These are phyloP conservation scores for Xylariaceae sp. DNA, from an alignment of 2,329 filamentous ascomycete genomes.

Conservation along the genomic window DNA sequence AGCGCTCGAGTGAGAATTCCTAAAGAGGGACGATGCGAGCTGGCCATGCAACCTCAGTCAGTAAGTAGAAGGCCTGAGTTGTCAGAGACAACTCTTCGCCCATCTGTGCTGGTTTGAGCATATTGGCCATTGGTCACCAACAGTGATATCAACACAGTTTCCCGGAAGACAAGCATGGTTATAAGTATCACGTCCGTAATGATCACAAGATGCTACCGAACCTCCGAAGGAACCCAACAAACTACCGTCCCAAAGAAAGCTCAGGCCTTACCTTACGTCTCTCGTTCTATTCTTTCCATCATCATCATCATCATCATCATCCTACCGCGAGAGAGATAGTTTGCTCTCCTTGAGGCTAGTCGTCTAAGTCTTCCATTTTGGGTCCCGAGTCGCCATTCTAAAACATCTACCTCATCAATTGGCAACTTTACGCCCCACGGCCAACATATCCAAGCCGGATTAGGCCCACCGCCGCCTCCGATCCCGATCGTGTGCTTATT, in stretches of 20 bases:
- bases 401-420: background rate
- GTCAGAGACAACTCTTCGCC: constrained; percentile 28
- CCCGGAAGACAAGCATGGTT: constrained; percentile 1
- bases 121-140: constrained; percentile 26
- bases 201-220: constrained; percentile 5
- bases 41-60: constrained; percentile 34
- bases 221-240: constrained; percentile 1
- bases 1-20: constrained; percentile 27
- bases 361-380: background rate
- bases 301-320: background rate
- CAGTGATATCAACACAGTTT: constrained; percentile 21
- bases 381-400: background rate
- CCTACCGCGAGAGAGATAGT: background rate
- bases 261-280: background rate
- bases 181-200: constrained; percentile 20
- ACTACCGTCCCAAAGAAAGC: constrained; percentile 1
- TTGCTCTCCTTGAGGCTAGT: background rate
- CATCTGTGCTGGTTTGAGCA: constrained; percentile 27
- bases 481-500: constrained; percentile 1
- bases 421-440: background rate
- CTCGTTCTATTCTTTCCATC: background rate
- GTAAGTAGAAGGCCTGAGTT: constrained; percentile 30
- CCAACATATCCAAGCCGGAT: constrained; percentile 3
- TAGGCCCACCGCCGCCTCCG: background rate
- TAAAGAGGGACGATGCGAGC: constrained; percentile 27